Conservation (phyloP, 257 asterid genomes). For the Handroanthus guayacan region DNA sequence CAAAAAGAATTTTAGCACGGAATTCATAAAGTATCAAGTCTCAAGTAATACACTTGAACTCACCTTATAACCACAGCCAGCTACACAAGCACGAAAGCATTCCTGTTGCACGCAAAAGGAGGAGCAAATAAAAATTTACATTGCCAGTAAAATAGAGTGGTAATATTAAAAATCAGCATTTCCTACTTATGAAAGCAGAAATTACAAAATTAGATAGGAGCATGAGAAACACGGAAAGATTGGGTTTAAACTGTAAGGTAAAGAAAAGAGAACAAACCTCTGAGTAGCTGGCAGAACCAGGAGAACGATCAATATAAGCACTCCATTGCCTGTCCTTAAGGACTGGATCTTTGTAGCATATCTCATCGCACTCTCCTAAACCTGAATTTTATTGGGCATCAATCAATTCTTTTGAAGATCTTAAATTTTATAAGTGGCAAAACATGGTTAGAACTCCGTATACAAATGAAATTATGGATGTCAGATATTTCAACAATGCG, state of each 20-base stretch:
- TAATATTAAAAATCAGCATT: background rate
- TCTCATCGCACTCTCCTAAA: constrained; percentile 79
- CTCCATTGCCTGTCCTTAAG: constrained; percentile 92
- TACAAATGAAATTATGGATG: background rate
- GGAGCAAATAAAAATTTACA: constrained; percentile 16
- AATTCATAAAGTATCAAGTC: constrained; percentile 2
- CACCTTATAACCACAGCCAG: constrained; percentile 88
- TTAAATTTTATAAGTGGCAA: background rate
- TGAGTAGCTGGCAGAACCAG: constrained; percentile 83
- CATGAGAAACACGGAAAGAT: background rate
- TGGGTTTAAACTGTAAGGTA: background rate
- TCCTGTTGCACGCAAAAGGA: constrained; percentile 48
- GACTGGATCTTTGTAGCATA: constrained; percentile 94
- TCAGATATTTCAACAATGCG: background rate
- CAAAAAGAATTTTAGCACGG: background rate
- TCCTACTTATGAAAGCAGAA: background rate
- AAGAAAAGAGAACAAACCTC: constrained; percentile 55
- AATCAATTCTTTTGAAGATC: background rate
- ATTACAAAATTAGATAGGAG: background rate
- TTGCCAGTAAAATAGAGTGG: background rate
- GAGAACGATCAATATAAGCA: constrained; percentile 95
- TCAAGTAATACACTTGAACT: constrained; percentile 30
- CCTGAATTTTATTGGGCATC: constrained; percentile 50
- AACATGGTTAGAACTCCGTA: background rate
- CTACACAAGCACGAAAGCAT: constrained; percentile 76